phyloP scores from a whole-genome alignment of 331 rosid genomes.

The Erythrophleum ivorense region DNA sequence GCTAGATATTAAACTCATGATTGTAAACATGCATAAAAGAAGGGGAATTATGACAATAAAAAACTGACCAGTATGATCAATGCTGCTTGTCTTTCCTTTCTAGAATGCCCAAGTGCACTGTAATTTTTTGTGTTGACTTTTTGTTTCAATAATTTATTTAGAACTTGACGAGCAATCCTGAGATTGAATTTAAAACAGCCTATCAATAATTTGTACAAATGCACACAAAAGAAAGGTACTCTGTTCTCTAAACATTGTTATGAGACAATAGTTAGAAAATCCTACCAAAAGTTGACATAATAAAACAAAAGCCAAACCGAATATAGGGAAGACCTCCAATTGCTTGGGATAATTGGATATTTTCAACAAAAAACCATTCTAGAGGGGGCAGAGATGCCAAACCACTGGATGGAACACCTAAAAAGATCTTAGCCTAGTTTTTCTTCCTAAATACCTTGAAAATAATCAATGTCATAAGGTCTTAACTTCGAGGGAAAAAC shows the following conservation, averaged over 20 bases:
- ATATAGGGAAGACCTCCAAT: not conserved
- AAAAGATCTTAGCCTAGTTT: not conserved
- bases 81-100: slow-evolving; percentile 56
- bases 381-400: not conserved
- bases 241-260: not conserved
- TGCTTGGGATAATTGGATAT: not conserved
- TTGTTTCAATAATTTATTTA: slow-evolving; percentile 56
- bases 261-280: slow-evolving; percentile 6
- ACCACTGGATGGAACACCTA: not conserved
- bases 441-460: not conserved
- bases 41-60: slow-evolving; percentile 12
- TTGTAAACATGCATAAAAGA: slow-evolving; percentile 22
- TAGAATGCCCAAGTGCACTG: slow-evolving; percentile 48
- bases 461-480: not conserved
- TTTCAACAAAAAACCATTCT: not conserved
- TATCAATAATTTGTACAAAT: slow-evolving; percentile 26
- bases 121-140: slow-evolving; percentile 45
- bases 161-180: slow-evolving; percentile 63
- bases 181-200: slow-evolving; percentile 38
- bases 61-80: slow-evolving; percentile 71
- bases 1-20: not conserved
- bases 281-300: not conserved
- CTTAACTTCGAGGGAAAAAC: not conserved
- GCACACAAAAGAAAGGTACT: slow-evolving; percentile 21
- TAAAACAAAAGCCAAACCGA: slow-evolving; percentile 1